Conservation (phyloP, 2,329 filamentous ascomycete genomes). For the Hymenoscyphus linearis region DNA sequence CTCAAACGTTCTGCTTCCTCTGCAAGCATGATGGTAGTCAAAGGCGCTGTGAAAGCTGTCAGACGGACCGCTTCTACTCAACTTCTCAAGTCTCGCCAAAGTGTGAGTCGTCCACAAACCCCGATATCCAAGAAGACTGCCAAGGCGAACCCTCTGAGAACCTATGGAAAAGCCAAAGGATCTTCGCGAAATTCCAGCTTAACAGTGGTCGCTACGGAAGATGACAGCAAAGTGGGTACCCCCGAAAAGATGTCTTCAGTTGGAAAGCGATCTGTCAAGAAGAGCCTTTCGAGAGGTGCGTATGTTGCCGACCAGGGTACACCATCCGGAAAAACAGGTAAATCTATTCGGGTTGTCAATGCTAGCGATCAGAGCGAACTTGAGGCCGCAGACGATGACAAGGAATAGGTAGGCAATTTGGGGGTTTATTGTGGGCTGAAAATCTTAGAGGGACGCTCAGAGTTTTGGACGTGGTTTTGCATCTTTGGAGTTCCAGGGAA, state of each 20-base stretch:
- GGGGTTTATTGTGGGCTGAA: background rate
- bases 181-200: constrained; percentile 24
- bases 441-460: background rate
- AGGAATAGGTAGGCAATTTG: background rate
- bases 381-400: constrained; percentile 1
- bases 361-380: constrained; percentile 7
- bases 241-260: constrained; percentile 12
- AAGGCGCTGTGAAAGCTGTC: constrained; percentile 34
- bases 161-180: constrained; percentile 23
- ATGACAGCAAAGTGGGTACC: background rate
- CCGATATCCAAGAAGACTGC: constrained; percentile 15
- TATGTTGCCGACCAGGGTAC: constrained; percentile 9
- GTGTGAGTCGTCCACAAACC: constrained; percentile 15
- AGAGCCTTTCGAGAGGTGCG: constrained; percentile 16
- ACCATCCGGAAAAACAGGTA: constrained; percentile 14
- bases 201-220: constrained; percentile 15
- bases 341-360: constrained; percentile 22
- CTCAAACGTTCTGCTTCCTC: constrained; percentile 33
- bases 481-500: constrained; percentile 6
- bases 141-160: constrained; percentile 24
- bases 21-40: constrained; percentile 32
- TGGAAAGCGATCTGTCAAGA: constrained; percentile 11
- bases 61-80: constrained; percentile 36
- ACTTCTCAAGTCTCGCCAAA: constrained; percentile 20
- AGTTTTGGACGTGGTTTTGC: background rate